A percentile compares a stretch with the other conserved stretches of the same genome.
Evolutionary conservation across 1,139 yeast species (phyloP).

Genomic region (Nakaseomyces uthaithaninus): DNA sequence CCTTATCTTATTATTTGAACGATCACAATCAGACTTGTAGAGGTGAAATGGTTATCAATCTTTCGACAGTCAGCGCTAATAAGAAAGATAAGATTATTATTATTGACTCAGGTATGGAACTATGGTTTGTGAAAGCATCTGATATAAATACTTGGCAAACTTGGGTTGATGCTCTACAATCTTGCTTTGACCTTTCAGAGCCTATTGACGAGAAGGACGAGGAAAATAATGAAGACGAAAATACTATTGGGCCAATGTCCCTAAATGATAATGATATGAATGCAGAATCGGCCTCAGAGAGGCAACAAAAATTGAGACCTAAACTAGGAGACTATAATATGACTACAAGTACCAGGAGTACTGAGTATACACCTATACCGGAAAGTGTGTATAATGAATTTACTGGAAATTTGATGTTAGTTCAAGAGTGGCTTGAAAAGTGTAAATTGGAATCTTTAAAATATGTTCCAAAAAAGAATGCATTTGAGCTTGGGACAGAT

Average conservation of each 20-base stretch:
- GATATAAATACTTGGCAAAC: slow-evolving; percentile 57
- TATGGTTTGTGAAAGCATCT: slow-evolving; percentile 78
- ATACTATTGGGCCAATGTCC: slow-evolving; percentile 1
- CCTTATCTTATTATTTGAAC: slow-evolving; percentile 72
- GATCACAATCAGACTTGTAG: slow-evolving; percentile 62
- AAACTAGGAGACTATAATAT: neutral
- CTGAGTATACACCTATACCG: slow-evolving; percentile 15
- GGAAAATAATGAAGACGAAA: neutral
- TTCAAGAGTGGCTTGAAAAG: slow-evolving; percentile 22
- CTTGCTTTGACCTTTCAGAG: slow-evolving; percentile 22
- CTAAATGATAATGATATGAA: neutral
- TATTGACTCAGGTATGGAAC: slow-evolving; percentile 91
- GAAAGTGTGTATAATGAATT: slow-evolving; percentile 18
- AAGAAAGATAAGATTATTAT: slow-evolving; percentile 59
- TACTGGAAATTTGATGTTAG: slow-evolving; percentile 14
- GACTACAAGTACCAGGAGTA: neutral
- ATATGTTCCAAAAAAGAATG: slow-evolving; percentile 11
- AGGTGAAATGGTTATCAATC: slow-evolving; percentile 84
- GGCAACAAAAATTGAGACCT: neutral
- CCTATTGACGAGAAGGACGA: slow-evolving; percentile 8
- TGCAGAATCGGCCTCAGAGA: neutral
- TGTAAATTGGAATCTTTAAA: slow-evolving; percentile 22
- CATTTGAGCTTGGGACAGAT: neutral
- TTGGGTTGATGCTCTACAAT: slow-evolving; percentile 70
- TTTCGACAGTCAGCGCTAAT: slow-evolving; percentile 76